A percentile compares a stretch with the other conserved stretches of the same genome.
phyloP scores from a whole-genome alignment of 805 yeast genomes.

The Spathaspora hagerdaliae region DNA sequence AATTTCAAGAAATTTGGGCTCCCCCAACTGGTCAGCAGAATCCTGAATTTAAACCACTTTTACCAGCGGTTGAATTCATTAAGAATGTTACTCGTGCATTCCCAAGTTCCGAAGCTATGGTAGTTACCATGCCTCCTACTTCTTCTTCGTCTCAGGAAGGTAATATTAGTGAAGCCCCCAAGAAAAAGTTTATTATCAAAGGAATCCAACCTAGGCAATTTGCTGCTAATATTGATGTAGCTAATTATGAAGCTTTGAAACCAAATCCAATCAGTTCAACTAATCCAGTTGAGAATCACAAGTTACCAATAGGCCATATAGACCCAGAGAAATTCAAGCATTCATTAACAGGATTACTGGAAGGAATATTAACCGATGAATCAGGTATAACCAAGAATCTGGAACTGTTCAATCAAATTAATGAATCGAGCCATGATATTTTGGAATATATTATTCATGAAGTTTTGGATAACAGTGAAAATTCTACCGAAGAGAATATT shows the following conservation, averaged over 20 bases:
- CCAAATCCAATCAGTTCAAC: conserved; percentile 11
- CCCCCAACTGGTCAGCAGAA: conserved; percentile 26
- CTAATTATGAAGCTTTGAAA: conserved; percentile 40
- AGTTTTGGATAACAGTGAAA: conserved; percentile 20
- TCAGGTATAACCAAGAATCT: conserved; percentile 11
- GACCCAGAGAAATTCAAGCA: conserved; percentile 28
- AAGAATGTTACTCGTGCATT: conserved; percentile 90
- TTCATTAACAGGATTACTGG: conserved; percentile 20
- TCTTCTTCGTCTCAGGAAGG: not conserved
- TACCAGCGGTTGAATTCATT: conserved; percentile 96
- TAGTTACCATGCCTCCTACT: conserved; percentile 54
- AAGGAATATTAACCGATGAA: conserved; percentile 14
- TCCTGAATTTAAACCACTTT: conserved; percentile 37
- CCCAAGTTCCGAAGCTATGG: conserved; percentile 89
- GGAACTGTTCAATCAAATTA: conserved; percentile 20
- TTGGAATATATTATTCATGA: conserved; percentile 26
- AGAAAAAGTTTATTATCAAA: conserved; percentile 82
- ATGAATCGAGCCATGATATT: conserved; percentile 28
- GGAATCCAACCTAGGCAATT: conserved; percentile 85
- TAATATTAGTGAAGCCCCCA: conserved; percentile 39
- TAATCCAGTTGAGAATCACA: conserved; percentile 13
- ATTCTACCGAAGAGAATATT: conserved; percentile 13
- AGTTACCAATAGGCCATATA: conserved; percentile 33
- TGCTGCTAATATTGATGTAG: conserved; percentile 45
- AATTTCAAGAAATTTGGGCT: conserved; percentile 64